Evolutionary conservation across 495 filamentous ascomycete species (phyloP), one percentile per base, ranked within the genome.

Genomic region (Xylaria sp.): DNA sequence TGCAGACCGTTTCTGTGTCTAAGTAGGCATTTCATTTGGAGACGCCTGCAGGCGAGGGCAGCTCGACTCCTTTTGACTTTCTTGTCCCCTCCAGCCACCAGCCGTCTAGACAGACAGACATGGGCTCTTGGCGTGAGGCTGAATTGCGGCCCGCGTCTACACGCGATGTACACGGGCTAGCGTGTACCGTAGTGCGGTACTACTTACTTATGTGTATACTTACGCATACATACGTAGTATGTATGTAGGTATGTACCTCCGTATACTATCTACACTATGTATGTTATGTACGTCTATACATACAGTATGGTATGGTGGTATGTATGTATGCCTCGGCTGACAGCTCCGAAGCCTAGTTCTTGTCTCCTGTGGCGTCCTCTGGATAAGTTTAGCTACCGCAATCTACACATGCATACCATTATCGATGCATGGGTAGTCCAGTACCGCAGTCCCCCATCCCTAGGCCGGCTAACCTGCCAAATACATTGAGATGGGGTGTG

Each of bases 111-210:
- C 19, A 53, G 35, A 37, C 35, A 43, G 8, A 33, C 43, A 55
- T 40, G 29, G 31, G 15, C 17, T 21, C 61, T 59, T 52, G 48
- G 59, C 48, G 57, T 64, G 69, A 65, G 48, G 69, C 69, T 63
- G 69, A 66, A 58, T 66, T 35, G 48, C 50, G 61, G 48, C 69
- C 69, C 61, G 61, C 41, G 19, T 55, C 66, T 57, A 57, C 66
- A 43, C 55, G 53, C 37, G 14, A 35, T 48, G 15, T 31, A 24
- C 31, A 41, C 40, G 43, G 61, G 17, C 62, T 50, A 52, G 57
- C 29, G 31, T 21, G 57, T 37, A 17, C 31, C 29, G 57, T 59
- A 59, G 57, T 12, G 57, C 33, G 17, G 17, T 58, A 58, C 12
- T 0, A 33, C 14, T 3, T 57, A 57, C 9, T 24, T 37, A 37